Base-by-base conservation (phyloP, 192 early-diverging fungal species). In the Rhizoclosmatium globosum region DNA sequence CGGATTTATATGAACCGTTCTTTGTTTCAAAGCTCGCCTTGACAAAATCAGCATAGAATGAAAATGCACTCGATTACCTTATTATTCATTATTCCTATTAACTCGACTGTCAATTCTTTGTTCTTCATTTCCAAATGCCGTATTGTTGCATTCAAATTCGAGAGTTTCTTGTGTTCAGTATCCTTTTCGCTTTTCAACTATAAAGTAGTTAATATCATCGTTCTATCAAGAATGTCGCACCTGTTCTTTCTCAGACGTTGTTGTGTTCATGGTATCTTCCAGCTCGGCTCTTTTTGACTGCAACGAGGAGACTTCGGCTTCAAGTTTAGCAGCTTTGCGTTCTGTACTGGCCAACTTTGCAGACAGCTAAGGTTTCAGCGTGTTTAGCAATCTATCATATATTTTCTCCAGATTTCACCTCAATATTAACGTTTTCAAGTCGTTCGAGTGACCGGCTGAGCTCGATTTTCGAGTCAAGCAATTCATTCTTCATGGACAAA, bases 101-200 rank as follows among this genome's bases (percentile, higher is more conserved):
- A 38, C 43, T 74, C 72, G 23, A 74, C 17, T 4, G 31, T 62
- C 38, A 74, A 19, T 44, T 74, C 72, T 38, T 74, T 74, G 42
- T 74, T 74, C 62, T 74, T 74, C 58, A 74, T 17, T 42, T 74
- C 72, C 56, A 74, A n/a, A 42, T 48, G 21, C 44, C 43, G 6
- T 11, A 74, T 15, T 31, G 45, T 61, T 3, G 9, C 43, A 15
- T 42, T 45, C 42, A 74, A 47, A 2, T 43, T 39, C 9, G 57
- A 21, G 39, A 15, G 41, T n/a, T 38, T 44, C 46, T 69, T 69
- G 15, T 23, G 19, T 23, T 42, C 41, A 4, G 64, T 23, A 38
- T 23, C 64, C 47, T 47, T 19, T 9, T 69, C 47, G 17, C 3
- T 15, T 47, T 69, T 47, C 43, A 50, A n/a, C 45, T 69, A 47